phyloP scores from a whole-genome alignment of 1,284 basidiomycete species.

The Peniophora sp. region DNA sequence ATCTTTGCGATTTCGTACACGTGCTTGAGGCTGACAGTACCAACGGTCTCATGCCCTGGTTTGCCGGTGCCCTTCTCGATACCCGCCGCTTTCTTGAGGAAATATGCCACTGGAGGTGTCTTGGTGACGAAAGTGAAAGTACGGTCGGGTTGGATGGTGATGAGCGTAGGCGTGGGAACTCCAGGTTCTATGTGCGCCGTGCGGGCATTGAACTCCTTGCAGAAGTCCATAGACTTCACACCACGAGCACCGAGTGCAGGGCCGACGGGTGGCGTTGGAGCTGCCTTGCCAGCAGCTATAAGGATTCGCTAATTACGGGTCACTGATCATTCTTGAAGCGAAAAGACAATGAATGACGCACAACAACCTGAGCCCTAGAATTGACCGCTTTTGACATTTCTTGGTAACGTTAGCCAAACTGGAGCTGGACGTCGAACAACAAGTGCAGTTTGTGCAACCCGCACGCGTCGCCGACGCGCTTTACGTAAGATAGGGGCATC shows the following conservation, averaged over 20 bases:
- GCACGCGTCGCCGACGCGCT: neutral
- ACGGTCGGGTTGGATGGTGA: constrained; percentile 92
- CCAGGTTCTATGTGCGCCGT: constrained; percentile 86
- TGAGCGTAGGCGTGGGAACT: constrained; percentile 83
- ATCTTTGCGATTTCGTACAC: constrained; percentile 99
- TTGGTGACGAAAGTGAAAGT: constrained; percentile 91
- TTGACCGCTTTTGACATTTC: constrained; percentile 52
- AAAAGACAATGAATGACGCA: constrained; percentile 25
- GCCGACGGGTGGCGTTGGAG: constrained; percentile 93
- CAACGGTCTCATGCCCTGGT: constrained; percentile 69
- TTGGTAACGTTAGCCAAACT: constrained; percentile 6
- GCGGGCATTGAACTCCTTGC: constrained; percentile 93
- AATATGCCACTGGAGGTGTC: constrained; percentile 87
- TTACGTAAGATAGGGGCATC: neutral
- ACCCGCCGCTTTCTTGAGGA: constrained; percentile 87
- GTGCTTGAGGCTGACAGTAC: constrained; percentile 91
- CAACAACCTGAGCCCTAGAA: constrained; percentile 57
- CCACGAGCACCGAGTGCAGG: constrained; percentile 96
- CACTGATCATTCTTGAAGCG: constrained; percentile 1
- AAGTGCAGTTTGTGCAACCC: neutral
- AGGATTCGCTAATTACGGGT: constrained; percentile 64
- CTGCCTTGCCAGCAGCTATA: constrained; percentile 90
- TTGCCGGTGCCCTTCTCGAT: constrained; percentile 86
- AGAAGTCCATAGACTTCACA: constrained; percentile 99
- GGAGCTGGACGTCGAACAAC: constrained; percentile 7